Percentiles rank a stretch among this genome's conserved stretches.
Conservation (phyloP, 129 eudicot genomes). For the Lactuca sativa region DNA sequence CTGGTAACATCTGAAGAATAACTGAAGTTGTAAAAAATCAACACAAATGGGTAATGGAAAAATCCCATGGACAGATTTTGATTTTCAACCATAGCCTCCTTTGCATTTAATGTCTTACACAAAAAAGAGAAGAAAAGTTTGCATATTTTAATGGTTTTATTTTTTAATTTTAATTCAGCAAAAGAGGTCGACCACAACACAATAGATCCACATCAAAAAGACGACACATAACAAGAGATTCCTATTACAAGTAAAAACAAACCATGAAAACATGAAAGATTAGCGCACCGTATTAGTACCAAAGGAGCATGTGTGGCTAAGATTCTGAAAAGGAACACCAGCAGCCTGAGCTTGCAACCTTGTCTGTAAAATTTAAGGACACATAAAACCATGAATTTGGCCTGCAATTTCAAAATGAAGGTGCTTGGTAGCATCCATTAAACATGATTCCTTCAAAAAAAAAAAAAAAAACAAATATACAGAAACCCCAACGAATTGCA, state of each 20-base stretch:
- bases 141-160: too few species aligned
- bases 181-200: too few species aligned
- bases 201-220: too few species aligned
- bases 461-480: background rate
- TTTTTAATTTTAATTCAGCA: too few species aligned
- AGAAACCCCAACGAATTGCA: background rate
- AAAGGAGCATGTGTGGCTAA: constrained; percentile 40
- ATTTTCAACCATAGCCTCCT: too few species aligned
- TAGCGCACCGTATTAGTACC: constrained; percentile 55
- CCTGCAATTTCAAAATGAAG: constrained; percentile 13
- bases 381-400: background rate
- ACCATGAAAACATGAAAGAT: background rate
- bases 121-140: too few species aligned
- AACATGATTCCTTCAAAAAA: background rate
- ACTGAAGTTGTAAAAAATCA: too few species aligned
- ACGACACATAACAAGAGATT: too few species aligned
- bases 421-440: background rate
- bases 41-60: too few species aligned
- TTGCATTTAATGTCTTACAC: too few species aligned
- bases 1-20: constrained; percentile 54
- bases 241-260: background rate
- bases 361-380: constrained; percentile 48
- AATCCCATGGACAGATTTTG: too few species aligned
- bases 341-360: constrained; percentile 99
- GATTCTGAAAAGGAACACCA: constrained; percentile 58